Base-by-base conservation (phyloP, 768 basidiomycete species). In the Termitomyces sp. region DNA sequence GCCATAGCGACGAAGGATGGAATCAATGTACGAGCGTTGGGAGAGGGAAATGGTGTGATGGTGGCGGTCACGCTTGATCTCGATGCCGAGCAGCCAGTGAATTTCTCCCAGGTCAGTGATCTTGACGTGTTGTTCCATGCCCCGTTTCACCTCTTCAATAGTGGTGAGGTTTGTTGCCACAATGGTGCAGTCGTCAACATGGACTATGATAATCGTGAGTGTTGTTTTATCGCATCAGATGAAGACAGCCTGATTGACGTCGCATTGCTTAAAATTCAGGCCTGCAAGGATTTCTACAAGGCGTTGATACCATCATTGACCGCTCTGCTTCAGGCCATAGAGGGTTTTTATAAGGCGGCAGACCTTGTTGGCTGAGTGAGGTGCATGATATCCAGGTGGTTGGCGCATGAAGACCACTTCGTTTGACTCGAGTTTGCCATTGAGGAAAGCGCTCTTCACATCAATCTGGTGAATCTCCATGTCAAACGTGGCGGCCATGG, bases 391-490 rank as follows among this genome's bases (percentile, higher is more conserved):
- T 0, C 76, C 74, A 0, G 70, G 73, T 1, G 79, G 77, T 48
- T 76, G 73, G 15, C 70, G 37, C 79, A 84, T 81, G 68, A 76
- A 83, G 49, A 84, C 78, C 1, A 62, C 42, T 42, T 76, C 72
- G 51, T 67, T 49, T 20, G 68, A 3, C 8, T 46, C 70, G 17
- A 80, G 71, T 11, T 71, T 65, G 50, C 67, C 49, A 68, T 46
- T 43, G 2, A 43, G 42, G 42, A 43, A 43, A 5, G 42, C 42
- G 63, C 58, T 43, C 17, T 43, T 43, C 12, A 43, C 17, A n/a
- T 43, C 7, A 15, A 43, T 43, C 42, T 43, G 42, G 42, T 43
- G 42, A 4, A 43, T 43, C 7, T 43, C 42, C 42, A 43, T 43
- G 42, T 43, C 7, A 7, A 17, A n/a, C 3, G 42, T 15, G 14